These are phyloP conservation scores for Coffea canephora DNA, from an alignment of 257 asterid genomes.

Conservation along the genomic window DNA sequence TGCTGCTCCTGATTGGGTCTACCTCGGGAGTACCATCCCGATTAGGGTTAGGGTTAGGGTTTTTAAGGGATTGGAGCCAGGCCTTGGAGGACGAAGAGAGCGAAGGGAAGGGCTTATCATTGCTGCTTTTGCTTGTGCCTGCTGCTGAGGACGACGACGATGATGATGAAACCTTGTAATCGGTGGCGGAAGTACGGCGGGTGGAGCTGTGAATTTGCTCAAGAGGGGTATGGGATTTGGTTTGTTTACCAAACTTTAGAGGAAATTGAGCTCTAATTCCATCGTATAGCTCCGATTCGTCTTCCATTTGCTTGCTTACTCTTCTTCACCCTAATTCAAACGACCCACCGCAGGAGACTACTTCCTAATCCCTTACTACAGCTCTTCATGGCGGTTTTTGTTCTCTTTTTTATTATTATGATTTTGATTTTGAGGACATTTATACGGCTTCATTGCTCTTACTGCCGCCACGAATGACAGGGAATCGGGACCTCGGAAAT, in stretches of 20 bases:
- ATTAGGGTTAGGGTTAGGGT: conserved; percentile 32
- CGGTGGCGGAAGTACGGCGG: conserved; percentile 46
- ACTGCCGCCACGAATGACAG: no score
- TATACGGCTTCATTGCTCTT: no score
- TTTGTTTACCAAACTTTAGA: conserved; percentile 66
- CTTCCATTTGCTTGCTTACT: conserved; percentile 41
- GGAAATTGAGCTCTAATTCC: conserved; percentile 86
- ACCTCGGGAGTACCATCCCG: background rate
- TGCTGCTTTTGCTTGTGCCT: background rate
- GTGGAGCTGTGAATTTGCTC: conserved; percentile 79
- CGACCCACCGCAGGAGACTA: no score
- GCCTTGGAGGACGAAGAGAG: conserved; percentile 53
- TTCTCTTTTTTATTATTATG: no score
- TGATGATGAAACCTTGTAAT: conserved; percentile 10
- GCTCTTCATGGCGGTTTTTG: no score
- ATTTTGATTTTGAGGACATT: no score
- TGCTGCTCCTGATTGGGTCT: background rate
- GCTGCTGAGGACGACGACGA: conserved; percentile 7
- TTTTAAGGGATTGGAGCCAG: conserved; percentile 55
- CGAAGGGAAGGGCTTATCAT: conserved; percentile 40
- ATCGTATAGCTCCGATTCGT: conserved; percentile 67
- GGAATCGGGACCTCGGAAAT: no score
- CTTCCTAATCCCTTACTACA: no score
- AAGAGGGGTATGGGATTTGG: conserved; percentile 62
- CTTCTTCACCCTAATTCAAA: no score